Base-by-base conservation (phyloP, 2,329 filamentous ascomycete genomes). In the Aspergillus pseudoterreus region DNA sequence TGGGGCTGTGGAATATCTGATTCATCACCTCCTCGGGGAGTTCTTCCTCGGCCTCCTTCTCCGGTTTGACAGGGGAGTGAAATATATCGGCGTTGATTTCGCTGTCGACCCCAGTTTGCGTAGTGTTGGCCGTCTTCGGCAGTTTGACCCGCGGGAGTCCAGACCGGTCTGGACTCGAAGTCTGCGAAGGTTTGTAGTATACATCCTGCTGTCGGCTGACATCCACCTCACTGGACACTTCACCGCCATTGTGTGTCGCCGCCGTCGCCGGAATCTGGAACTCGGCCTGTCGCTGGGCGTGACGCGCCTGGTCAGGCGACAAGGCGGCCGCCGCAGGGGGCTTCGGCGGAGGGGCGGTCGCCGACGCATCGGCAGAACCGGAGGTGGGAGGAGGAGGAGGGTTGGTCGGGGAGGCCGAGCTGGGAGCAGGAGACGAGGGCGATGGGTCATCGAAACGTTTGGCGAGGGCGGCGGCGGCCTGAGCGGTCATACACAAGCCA, bases 1-100 rank as follows among this genome's bases (percentile, higher is more conserved):
- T 76, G 3, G 78, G 79, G 49, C 80, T 86, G 50, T 81, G 80
- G 62, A 87, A 87, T 0, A 87, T 67, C 57, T 83, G 78, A 4
- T 78, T 77, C 61, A 86, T 78, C 60, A 85, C 73, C 43, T 79
- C 82, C 48, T 83, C 79, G 4, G 82, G 76, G 14, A 79, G 65
- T 46, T 71, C 66, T 32, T 67, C 60, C 4, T 71, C 57, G 24
- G 45, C 21, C 17, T 51, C 50, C 15, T 61, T 58, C 17, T 56
- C 52, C n/a, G 58, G 19, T 17, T 47, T 45, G 36, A 61, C 57
- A 10, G 69, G 63, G 14, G 70, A 71, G 57, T 80, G 79, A 63
- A 75, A 84, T 1, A 80, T 76, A 64, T 84, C 81, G 47, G 79
- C 73, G 57, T 84, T 82, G 49, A 83, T 68, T 4, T 71, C 67